These are phyloP conservation scores for Diatrype stigma DNA, from an alignment of 2,329 filamentous ascomycete genomes.

Conservation along the genomic window DNA sequence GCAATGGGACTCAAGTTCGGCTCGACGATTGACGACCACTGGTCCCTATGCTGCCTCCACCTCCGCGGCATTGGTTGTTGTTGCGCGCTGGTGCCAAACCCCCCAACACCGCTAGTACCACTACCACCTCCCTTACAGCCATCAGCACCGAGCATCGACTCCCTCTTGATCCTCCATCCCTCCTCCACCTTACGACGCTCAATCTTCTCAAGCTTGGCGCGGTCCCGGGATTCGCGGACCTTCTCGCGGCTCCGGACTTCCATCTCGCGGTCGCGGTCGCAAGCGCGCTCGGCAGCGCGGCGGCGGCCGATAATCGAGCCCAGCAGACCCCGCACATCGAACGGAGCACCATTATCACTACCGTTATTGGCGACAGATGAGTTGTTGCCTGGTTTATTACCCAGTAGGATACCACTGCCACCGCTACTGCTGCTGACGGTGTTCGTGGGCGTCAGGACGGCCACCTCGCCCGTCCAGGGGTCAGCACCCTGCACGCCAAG, in stretches of 20 bases:
- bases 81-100: too few relatives aligned
- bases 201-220: constrained; percentile 40
- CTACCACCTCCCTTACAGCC: not conserved
- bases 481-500: constrained; percentile 57
- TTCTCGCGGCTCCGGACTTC: constrained; percentile 41
- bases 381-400: too few relatives aligned
- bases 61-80: too few relatives aligned
- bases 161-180: constrained; percentile 11
- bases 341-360: too few relatives aligned
- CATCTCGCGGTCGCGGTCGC: constrained; percentile 29
- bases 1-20: constrained; percentile 46
- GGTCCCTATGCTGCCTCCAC: constrained; percentile 42
- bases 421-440: constrained; percentile 37
- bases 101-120: not conserved
- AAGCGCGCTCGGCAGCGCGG: constrained; percentile 30
- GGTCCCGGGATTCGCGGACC: constrained; percentile 40
- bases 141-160: constrained; percentile 25
- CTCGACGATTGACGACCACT: constrained; percentile 50
- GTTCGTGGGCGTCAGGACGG: constrained; percentile 43
- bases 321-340: constrained; percentile 28
- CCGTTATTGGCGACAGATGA: too few relatives aligned
- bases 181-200: constrained; percentile 31
- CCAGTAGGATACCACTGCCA: too few relatives aligned
- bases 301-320: constrained; percentile 28
- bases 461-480: constrained; percentile 50